Percentiles rank a stretch among this genome's conserved stretches.
phyloP scores from a whole-genome alignment of 257 asterid genomes.

The Lycium ferocissimum region DNA sequence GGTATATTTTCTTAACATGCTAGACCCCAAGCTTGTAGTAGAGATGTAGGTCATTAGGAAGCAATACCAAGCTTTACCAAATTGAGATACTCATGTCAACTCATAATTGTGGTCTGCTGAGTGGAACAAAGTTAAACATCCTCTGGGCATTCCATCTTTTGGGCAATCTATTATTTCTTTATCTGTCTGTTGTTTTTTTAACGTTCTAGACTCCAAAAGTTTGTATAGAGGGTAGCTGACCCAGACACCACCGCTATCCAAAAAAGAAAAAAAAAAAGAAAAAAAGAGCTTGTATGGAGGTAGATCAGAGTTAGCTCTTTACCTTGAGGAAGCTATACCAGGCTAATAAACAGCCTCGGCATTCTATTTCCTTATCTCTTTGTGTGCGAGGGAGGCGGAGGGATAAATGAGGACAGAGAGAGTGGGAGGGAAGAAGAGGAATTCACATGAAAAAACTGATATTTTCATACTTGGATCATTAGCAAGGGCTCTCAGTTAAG shows the following conservation, averaged over 20 bases:
- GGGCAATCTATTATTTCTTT: conserved; percentile 16
- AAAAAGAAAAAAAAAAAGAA: too few relatives aligned
- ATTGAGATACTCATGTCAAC: conserved; percentile 6
- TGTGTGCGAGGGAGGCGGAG: not conserved
- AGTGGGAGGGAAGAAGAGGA: not conserved
- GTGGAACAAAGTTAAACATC: not conserved
- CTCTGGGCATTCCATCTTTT: not conserved
- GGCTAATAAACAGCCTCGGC: not conserved
- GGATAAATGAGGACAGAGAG: not conserved
- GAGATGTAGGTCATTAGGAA: not conserved
- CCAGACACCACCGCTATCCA: not conserved
- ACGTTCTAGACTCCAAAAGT: conserved; percentile 18
- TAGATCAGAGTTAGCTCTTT: not conserved
- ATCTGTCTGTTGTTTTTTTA: not conserved
- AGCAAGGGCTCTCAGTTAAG: not conserved
- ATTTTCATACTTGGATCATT: not conserved
- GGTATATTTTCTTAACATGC: conserved; percentile 7
- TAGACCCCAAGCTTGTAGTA: conserved; percentile 24
- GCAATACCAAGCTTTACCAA: not conserved
- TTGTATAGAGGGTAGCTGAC: conserved; percentile 5
- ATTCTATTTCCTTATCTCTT: conserved; percentile 1
- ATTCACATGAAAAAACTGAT: not conserved
- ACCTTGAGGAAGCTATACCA: conserved; percentile 13
- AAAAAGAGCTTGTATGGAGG: not conserved
- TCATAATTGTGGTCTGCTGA: not conserved